Conservation (phyloP, 2,329 filamentous ascomycete genomes). For the Fusarium oligoseptatum region DNA sequence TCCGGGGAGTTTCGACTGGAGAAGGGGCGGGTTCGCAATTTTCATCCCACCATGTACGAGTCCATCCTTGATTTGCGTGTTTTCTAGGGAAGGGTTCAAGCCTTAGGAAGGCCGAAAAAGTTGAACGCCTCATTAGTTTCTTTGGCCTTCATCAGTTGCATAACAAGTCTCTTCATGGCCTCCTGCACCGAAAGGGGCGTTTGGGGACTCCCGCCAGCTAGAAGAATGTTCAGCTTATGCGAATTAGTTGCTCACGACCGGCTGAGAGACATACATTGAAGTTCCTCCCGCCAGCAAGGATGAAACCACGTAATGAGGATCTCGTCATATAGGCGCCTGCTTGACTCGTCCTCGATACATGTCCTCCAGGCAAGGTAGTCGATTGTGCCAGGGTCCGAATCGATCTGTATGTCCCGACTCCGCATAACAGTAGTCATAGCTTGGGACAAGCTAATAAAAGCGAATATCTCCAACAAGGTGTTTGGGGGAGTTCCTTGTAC, state of each 20-base stretch:
- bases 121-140: neutral
- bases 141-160: neutral
- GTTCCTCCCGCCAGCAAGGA: neutral
- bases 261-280: neutral
- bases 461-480: neutral
- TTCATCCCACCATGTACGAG: neutral
- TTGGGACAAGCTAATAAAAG: neutral
- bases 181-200: neutral
- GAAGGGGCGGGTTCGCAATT: neutral
- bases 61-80: neutral
- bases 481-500: neutral
- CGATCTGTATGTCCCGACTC: fast-evolving
- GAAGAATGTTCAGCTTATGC: neutral
- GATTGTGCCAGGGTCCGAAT: neutral
- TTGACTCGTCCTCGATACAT: fast-evolving
- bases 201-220: neutral
- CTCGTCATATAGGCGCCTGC: fast-evolving
- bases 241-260: fast-evolving
- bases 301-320: neutral
- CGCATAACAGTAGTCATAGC: neutral
- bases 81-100: fast-evolving
- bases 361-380: neutral
- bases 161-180: neutral
- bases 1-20: neutral
- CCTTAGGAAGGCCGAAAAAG: neutral